Evolutionary conservation across 2,329 filamentous ascomycete genomes (phyloP).

Genomic region (Cercospora sp.): DNA sequence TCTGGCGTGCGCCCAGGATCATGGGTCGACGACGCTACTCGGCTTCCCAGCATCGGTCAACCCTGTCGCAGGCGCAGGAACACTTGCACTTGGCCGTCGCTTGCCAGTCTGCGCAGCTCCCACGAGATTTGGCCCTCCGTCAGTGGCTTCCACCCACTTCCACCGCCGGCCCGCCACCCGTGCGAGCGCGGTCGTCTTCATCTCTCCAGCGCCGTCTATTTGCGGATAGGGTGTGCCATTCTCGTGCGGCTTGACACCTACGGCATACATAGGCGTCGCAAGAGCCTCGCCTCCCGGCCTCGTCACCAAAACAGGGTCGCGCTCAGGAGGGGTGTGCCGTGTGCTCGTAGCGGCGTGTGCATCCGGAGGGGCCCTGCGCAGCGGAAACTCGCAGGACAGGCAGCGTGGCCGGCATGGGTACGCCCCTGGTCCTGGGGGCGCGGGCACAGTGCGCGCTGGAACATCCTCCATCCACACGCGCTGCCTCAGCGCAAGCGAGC

Average conservation of each 20-base stretch:
- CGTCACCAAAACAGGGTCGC: not conserved
- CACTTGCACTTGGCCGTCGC: not conserved
- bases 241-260: not conserved
- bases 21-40: conserved; percentile 1
- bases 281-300: not conserved
- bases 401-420: conserved; percentile 12
- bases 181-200: not conserved
- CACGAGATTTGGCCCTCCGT: not conserved
- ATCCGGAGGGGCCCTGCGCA: not conserved
- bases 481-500: conserved; percentile 15
- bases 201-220: not conserved
- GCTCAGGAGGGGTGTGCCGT: not conserved
- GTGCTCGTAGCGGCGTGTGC: not conserved
- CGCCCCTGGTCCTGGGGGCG: conserved; percentile 10
- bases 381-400: not conserved
- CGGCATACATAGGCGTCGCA: not conserved
- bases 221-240: not conserved
- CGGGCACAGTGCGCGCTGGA: not conserved
- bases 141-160: not conserved
- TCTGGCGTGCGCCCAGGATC: conserved; percentile 19
- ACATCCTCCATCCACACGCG: conserved; percentile 1
- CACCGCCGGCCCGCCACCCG: not conserved
- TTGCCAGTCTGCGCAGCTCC: not conserved
- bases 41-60: conserved; percentile 13
- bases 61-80: conserved; percentile 8